Base-by-base conservation (phyloP, 345 rosid genomes). In the Iberis pinnata region DNA sequence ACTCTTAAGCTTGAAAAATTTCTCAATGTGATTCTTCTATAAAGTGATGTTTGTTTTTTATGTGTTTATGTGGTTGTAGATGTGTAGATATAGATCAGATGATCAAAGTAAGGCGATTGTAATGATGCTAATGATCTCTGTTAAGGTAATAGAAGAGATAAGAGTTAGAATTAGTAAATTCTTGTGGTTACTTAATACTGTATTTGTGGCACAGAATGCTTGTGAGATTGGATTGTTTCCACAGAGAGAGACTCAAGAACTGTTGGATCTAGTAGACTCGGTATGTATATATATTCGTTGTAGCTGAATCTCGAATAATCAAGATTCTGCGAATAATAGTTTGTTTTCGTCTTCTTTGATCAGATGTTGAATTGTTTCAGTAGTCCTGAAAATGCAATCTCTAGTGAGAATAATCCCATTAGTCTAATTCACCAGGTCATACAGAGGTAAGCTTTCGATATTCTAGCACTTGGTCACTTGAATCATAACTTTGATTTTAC, bases 191-290 rank as follows among this genome's bases (percentile, higher is more conserved):
- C 6, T 22, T 47, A n/a, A 53, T 33, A 12, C 29, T 25, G 50
- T 51, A 17, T 26, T 17, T 50, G 31, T 64, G 35, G 44, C 60
- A 18, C 60, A 86, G 97, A 78, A 43, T 75, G 95, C 98, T 59
- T 83, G 96, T 63, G 67, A 69, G 49, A 53, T 62, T 56, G 89
- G 86, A 50, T 88, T 93, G 98, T 92, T 92, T 70, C 67, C 82
- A 1, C 80, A 72, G 44, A 65, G 60, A 62, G 93, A 87, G 42
- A 52, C 68, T 71, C 69, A 74, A 65, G 79, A 77, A 58, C 79
- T 88, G 32, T 18, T 68, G 36, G 24, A 57, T 45, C 77, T 77
- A 62, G 71, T 78, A 49, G 66, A 70, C 60, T 79, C 76, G 87
- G 97, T 86, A 57, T 45, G 51, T 27, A 15, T 60, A 5, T 5